phyloP scores from a whole-genome alignment of 192 early-diverging fungal genomes.

The Mortierella alpina region DNA sequence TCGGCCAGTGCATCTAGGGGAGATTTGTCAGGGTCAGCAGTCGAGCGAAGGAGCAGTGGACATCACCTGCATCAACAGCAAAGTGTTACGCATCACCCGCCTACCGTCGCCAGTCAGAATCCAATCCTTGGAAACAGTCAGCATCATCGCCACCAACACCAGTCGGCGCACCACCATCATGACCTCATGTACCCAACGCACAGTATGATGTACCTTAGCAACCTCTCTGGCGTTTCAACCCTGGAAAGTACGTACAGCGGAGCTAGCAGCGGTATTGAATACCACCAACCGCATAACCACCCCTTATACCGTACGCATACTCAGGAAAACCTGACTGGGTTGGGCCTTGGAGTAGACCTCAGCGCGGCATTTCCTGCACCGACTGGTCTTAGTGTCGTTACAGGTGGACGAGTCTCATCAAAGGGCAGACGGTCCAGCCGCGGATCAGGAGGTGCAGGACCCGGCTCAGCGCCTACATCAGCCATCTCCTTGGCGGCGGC shows the following conservation, averaged over 20 bases:
- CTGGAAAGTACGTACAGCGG: background rate
- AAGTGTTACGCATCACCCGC: background rate
- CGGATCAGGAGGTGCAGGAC: background rate
- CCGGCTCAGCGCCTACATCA: background rate
- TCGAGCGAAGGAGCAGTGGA: background rate
- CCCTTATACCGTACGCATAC: slow-evolving; percentile 2
- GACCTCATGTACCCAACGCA: slow-evolving; percentile 1
- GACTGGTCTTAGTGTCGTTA: background rate
- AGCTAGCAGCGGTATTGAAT: background rate
- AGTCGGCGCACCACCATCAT: background rate
- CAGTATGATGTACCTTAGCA: slow-evolving; percentile 16
- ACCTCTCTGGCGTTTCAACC: too few species aligned
- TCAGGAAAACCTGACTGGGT: background rate
- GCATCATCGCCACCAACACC: background rate
- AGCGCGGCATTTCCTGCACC: background rate
- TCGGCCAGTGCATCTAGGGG: background rate
- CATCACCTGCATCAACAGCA: background rate
- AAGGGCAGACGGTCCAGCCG: background rate
- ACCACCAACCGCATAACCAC: slow-evolving; percentile 2
- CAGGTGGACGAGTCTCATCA: background rate
- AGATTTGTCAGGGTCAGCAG: background rate
- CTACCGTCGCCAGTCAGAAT: slow-evolving; percentile 20
- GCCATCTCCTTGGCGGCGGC: too few species aligned
- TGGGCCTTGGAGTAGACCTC: slow-evolving; percentile 6
- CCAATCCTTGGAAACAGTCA: background rate